phyloP scores from a whole-genome alignment of 2,329 filamentous ascomycete genomes.

The Diaporthe vaccinii region DNA sequence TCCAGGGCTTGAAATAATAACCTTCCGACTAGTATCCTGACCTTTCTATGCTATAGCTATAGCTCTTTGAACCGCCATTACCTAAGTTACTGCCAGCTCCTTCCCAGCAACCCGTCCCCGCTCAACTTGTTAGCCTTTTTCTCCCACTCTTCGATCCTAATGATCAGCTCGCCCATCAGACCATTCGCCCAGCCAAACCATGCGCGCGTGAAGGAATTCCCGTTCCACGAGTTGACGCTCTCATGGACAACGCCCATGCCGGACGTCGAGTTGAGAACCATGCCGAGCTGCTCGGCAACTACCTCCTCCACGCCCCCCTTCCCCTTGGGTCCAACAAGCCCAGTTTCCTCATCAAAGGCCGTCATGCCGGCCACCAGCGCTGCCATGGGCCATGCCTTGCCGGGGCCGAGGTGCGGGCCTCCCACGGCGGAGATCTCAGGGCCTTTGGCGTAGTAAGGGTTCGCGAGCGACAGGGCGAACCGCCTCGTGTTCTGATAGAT shows the following conservation, averaged over 20 bases:
- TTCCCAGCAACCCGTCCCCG: conserved; percentile 46
- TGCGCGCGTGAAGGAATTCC: conserved; percentile 56
- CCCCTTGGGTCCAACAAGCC: conserved; percentile 46
- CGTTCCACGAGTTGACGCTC: conserved; percentile 59
- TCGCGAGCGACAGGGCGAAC: conserved; percentile 81
- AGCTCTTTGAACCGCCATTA: not conserved
- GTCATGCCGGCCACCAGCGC: conserved; percentile 67
- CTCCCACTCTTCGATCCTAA: conserved; percentile 51
- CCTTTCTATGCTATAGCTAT: not conserved
- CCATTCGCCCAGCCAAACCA: conserved; percentile 63
- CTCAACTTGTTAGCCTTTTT: conserved; percentile 41
- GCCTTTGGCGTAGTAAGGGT: conserved; percentile 83
- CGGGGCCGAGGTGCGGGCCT: conserved; percentile 74
- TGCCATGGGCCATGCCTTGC: conserved; percentile 70
- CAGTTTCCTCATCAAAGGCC: conserved; percentile 48
- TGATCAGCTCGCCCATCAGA: conserved; percentile 57
- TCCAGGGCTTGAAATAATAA: not conserved
- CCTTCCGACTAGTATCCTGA: no score
- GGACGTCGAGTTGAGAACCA: conserved; percentile 57
- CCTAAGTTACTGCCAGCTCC: conserved; percentile 48
- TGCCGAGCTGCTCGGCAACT: conserved; percentile 51
- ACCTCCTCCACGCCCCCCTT: conserved; percentile 46
- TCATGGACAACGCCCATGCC: conserved; percentile 64
- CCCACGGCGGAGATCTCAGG: conserved; percentile 79
- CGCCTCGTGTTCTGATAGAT: conserved; percentile 84